A percentile compares a stretch with the other conserved stretches of the same genome.
phyloP scores from a whole-genome alignment of 2,329 filamentous ascomycete species.

The Cadophora sp. region DNA sequence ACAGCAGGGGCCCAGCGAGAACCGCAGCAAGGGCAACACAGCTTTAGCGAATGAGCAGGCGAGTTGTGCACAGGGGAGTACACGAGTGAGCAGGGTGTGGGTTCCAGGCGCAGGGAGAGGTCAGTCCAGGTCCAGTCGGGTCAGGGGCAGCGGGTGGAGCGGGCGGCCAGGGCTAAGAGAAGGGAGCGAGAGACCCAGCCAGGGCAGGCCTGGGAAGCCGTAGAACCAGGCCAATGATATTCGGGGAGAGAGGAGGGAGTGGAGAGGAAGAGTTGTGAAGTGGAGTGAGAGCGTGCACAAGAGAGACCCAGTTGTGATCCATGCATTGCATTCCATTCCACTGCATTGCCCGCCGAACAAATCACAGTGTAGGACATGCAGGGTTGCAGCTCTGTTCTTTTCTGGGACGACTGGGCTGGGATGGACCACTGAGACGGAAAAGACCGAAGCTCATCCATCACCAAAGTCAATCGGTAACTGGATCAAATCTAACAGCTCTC shows the following conservation, averaged over 20 bases:
- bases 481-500: not conserved
- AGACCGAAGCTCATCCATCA: not conserved
- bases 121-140: not conserved
- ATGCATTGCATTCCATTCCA: not conserved
- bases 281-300: too few relatives aligned
- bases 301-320: conserved; percentile 3
- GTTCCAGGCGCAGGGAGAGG: too few relatives aligned
- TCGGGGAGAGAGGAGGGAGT: too few relatives aligned
- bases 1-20: not conserved
- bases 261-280: too few relatives aligned
- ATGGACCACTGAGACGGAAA: not conserved
- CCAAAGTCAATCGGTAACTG: not conserved
- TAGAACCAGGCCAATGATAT: not conserved
- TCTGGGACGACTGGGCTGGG: not conserved
- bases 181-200: not conserved
- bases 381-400: not conserved
- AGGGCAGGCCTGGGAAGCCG: not conserved
- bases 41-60: not conserved
- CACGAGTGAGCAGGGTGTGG: too few relatives aligned
- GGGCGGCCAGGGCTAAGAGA: conserved; percentile 10
- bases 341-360: not conserved
- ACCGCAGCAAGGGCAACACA: not conserved
- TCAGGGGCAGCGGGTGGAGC: conserved; percentile 14
- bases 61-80: not conserved
- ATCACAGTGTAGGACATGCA: conserved; percentile 7